Evolutionary conservation across 192 early-diverging fungal genomes (phyloP).

Genomic region (Chytriomyces sp.): DNA sequence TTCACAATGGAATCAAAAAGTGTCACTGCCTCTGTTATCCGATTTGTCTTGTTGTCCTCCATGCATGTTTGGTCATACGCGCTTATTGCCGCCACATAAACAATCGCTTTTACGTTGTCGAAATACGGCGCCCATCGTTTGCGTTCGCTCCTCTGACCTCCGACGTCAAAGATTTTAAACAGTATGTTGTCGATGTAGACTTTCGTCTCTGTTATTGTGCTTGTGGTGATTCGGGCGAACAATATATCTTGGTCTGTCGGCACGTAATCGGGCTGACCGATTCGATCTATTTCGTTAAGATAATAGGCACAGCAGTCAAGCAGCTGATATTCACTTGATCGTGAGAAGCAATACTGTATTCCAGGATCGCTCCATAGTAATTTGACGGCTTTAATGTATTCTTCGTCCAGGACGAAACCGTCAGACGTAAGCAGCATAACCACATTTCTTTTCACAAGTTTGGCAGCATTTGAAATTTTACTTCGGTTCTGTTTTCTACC

Average conservation of each 20-base stretch:
- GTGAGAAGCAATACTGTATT: slow-evolving; percentile 75
- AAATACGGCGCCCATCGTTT: slow-evolving; percentile 88
- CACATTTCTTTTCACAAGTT: neutral
- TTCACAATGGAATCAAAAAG: slow-evolving; percentile 26
- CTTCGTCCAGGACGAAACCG: slow-evolving; percentile 40
- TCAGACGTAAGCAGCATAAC: slow-evolving; percentile 1
- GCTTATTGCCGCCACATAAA: slow-evolving; percentile 58
- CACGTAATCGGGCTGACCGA: neutral
- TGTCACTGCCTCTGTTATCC: slow-evolving; percentile 10
- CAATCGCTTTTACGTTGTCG: slow-evolving; percentile 60
- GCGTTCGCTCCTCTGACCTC: slow-evolving; percentile 80
- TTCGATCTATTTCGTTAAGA: neutral
- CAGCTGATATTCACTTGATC: slow-evolving; percentile 90
- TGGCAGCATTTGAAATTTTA: neutral
- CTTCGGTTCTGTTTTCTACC: neutral
- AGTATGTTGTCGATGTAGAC: neutral
- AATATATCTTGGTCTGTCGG: slow-evolving; percentile 10
- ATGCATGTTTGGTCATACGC: slow-evolving; percentile 54
- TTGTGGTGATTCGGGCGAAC: neutral
- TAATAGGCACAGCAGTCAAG: slow-evolving; percentile 95
- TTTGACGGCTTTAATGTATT: slow-evolving; percentile 79
- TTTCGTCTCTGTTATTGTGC: neutral
- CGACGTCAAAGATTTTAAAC: slow-evolving; percentile 80
- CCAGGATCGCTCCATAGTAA: slow-evolving; percentile 82
- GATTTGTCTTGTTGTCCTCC: slow-evolving; percentile 53